Base-by-base conservation (phyloP, 768 basidiomycete genomes). In the Xerocomus brunneocitrinus region DNA sequence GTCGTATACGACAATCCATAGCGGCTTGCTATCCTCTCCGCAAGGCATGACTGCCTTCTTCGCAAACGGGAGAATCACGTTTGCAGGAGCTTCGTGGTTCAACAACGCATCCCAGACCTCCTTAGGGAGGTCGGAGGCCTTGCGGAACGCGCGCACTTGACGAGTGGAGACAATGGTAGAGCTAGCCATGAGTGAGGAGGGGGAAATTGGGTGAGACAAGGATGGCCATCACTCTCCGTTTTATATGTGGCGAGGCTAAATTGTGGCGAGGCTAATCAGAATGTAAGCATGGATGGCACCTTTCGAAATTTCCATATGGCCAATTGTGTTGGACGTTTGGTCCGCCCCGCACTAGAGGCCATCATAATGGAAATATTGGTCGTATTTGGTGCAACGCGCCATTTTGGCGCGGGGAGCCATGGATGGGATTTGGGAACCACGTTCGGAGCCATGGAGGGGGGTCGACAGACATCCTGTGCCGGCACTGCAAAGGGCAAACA, bases 61-160 rank as follows among this genome's bases (percentile, higher is more conserved):
- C 1, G 74, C 75, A 27, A 71, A 71, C 0, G 79, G 72, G 14
- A 72, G 65, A 19, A 79, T 60, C 40, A 77, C 56, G 49, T 80
- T 79, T 3, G 76, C 68, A 4, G 64, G 47, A 0, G 58, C 62
- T 34, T 76, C 71, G 8, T 69, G 48, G 5, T 49, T 54, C 1
- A 27, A 36, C 12, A 79, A 52, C 1, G 62, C 58, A 2, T 53
- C 52, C 70, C 71, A 73, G 3, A 74, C 71, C 0, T 59, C 36
- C 3, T 41, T 5, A 1, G 58, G 36, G 8, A 79, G 39, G 8
- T 58, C 54, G 1, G 44, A 7, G 2, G 59, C 53, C 6, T 47
- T 28, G 8, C 4, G 50, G 54, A 49, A 62, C 2, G 53, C 5
- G 13, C 14, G 9, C 24, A 55, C 41, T 49, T 52, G 57, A 25